These are phyloP conservation scores for Starmerella vitae DNA, from an alignment of 805 yeast species.

Conservation along the genomic window DNA sequence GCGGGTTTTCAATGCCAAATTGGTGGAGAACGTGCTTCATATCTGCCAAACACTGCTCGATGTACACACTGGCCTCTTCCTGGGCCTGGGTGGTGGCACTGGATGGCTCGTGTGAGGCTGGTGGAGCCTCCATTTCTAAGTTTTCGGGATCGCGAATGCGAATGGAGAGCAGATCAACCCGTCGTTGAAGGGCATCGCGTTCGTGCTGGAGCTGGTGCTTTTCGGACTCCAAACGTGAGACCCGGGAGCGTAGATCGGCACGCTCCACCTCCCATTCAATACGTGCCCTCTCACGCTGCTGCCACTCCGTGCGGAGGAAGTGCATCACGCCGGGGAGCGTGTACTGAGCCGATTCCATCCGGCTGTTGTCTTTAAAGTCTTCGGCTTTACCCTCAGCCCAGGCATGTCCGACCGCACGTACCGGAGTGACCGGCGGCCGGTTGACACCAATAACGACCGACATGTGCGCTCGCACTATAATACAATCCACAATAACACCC, in stretches of 20 bases:
- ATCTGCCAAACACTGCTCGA: constrained; percentile 28
- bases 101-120: background rate
- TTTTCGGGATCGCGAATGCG: background rate
- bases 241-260: constrained; percentile 43
- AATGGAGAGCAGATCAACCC: constrained; percentile 9
- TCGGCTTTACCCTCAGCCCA: background rate
- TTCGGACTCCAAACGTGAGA: constrained; percentile 42
- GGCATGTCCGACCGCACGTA: background rate
- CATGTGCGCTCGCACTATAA: constrained; percentile 77
- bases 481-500: constrained; percentile 57
- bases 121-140: background rate
- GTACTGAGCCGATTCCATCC: constrained; percentile 20
- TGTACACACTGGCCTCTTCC: too few relatives aligned
- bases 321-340: constrained; percentile 44
- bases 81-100: constrained; percentile 10
- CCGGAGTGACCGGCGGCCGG: background rate
- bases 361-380: background rate
- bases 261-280: constrained; percentile 49
- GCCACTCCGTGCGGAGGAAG: constrained; percentile 49
- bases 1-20: constrained; percentile 9
- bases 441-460: constrained; percentile 15
- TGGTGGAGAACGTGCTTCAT: constrained; percentile 19
- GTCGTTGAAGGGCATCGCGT: constrained; percentile 10
- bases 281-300: constrained; percentile 45
- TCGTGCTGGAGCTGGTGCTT: constrained; percentile 30